These are phyloP conservation scores for Kuraishia floccosa DNA, from an alignment of 805 yeast genomes.

Conservation along the genomic window DNA sequence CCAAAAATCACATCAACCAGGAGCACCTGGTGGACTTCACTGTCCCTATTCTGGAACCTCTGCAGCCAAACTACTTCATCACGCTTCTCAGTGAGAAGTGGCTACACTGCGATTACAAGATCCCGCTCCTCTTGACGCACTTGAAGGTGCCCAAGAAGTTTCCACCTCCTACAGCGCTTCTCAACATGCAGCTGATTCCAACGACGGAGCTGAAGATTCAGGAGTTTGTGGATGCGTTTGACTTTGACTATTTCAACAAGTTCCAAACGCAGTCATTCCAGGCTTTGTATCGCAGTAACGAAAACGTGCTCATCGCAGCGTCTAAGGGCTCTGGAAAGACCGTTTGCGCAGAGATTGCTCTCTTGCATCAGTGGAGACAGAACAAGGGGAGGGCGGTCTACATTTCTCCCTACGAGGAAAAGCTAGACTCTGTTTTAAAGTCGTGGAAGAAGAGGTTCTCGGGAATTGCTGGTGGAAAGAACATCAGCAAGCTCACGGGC, in stretches of 20 bases:
- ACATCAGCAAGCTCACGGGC: conserved; percentile 44
- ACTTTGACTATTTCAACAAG: conserved; percentile 49
- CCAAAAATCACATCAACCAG: conserved; percentile 33
- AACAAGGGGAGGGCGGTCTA: conserved; percentile 64
- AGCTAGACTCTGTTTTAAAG: conserved; percentile 31
- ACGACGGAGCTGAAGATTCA: conserved; percentile 32
- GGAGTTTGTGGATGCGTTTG: conserved; percentile 34
- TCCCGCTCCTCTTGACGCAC: conserved; percentile 45
- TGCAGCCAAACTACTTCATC: conserved; percentile 62
- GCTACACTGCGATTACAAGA: conserved; percentile 61
- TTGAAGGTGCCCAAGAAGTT: conserved; percentile 51
- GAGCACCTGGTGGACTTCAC: conserved; percentile 55
- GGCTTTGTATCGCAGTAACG: conserved; percentile 43
- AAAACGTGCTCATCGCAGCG: conserved; percentile 54
- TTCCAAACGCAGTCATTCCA: conserved; percentile 67
- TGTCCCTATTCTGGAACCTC: conserved; percentile 45
- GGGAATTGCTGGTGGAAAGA: conserved; percentile 43
- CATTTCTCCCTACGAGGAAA: conserved; percentile 50
- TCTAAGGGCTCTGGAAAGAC: conserved; percentile 75
- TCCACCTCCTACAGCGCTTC: conserved; percentile 47
- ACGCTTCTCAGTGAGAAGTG: conserved; percentile 71
- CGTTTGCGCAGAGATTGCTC: conserved; percentile 57
- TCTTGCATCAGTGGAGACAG: conserved; percentile 62
- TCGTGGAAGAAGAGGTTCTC: conserved; percentile 44
- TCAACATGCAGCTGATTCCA: conserved; percentile 40